Evolutionary conservation across 129 eudicot genomes (phyloP).

Genomic region (Heracleum sosnowskyi): DNA sequence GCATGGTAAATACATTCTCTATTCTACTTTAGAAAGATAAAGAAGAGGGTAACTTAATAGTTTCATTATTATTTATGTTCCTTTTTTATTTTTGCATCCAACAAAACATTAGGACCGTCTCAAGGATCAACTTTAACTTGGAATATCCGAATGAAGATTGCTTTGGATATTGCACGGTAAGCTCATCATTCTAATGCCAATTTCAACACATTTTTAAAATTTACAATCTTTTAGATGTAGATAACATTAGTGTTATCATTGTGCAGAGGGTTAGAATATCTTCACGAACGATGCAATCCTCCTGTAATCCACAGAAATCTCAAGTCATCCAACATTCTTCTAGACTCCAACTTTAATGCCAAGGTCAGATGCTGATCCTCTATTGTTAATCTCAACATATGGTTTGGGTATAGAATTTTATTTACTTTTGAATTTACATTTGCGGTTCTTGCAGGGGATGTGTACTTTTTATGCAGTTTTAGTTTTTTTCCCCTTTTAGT

Average conservation of each 20-base stretch:
- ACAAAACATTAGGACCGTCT: slow-evolving; percentile 48
- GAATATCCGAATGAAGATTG: slow-evolving; percentile 83
- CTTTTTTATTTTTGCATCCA: background rate
- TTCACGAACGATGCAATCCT: slow-evolving; percentile 90
- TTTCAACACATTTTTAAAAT: background rate
- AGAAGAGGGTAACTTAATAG: background rate
- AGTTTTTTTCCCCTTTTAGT: background rate
- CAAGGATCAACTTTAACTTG: slow-evolving; percentile 66
- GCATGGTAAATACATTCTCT: slow-evolving; percentile 51
- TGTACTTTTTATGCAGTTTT: background rate
- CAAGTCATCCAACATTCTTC: slow-evolving; percentile 80
- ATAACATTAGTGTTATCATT: slow-evolving; percentile 4
- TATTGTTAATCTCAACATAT: slow-evolving; percentile 3
- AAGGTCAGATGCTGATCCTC: slow-evolving; percentile 41
- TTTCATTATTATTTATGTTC: background rate
- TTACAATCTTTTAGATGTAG: background rate
- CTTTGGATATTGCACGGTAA: slow-evolving; percentile 85
- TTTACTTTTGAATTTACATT: background rate
- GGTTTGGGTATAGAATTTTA: background rate
- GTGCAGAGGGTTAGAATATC: slow-evolving; percentile 79
- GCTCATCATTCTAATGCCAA: background rate
- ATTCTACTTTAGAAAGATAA: background rate
- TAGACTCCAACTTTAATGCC: slow-evolving; percentile 85
- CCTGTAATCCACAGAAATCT: slow-evolving; percentile 85
- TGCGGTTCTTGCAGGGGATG: background rate